Evolutionary conservation across 2,329 filamentous ascomycete genomes (phyloP), one percentile per base, ranked within the genome.

Genomic region (Xylariaceae sp.): DNA sequence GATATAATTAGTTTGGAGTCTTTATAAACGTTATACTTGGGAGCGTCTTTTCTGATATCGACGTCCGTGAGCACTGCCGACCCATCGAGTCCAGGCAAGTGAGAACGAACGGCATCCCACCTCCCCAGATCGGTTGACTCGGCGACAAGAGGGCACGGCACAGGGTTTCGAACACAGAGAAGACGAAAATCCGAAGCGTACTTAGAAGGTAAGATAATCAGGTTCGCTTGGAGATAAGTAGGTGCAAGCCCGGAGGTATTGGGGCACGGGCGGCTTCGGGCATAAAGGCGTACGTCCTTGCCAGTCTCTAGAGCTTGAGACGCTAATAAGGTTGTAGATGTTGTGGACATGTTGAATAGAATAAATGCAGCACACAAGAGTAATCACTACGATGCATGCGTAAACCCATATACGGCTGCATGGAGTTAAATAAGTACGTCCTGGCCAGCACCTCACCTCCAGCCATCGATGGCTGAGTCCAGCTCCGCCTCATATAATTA

Each of bases 131-230:
- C 36, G 0, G 70, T 68, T 3, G 79, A 82, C 62, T 82, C 78
- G 10, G 78, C 82, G 8, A 87, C 72, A 0, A 87, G 70, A 1
- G 84, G 84, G 60, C 84, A 87, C 0, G 84, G 78, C 0, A 86
- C 83, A 2, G 84, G 81, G 59, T 87, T 87, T 42, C 83, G 77
- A 1, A 74, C 73, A 66, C 84, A 87, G 20, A 87, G 78, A 15
- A 76, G 66, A 10, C 79, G 76, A 66, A 86, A 87, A 65, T 86
- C 81, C 15, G 71, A 45, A 10, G 84, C 83, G 65, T 85, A 82
- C 26, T 71, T 67, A 1, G 77, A 78, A 0, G 83, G 83, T 1
- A 87, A 73, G 9, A 86, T 74, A 32, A 87, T 75, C 30, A 87
- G 73, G 60, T 87, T 87, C 32, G 83, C 83, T 73, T 87, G 84